phyloP scores from a whole-genome alignment of 2,329 filamentous ascomycete genomes.

The Dactylellina sp. region DNA sequence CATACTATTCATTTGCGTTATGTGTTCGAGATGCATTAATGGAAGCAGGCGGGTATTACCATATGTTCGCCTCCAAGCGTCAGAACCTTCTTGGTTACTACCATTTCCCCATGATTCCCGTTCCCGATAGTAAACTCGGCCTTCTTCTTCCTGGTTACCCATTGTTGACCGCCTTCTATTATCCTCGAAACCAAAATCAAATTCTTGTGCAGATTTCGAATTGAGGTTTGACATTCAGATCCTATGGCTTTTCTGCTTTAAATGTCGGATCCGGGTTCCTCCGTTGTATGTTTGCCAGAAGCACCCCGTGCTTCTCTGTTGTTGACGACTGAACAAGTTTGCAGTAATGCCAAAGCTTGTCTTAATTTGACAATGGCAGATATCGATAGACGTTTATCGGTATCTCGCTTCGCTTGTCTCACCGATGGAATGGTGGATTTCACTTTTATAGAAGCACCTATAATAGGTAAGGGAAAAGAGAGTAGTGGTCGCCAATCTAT shows the following conservation, averaged over 20 bases:
- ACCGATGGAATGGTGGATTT: conserved; percentile 46
- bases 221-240: conserved; percentile 54
- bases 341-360: conserved; percentile 28
- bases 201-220: conserved; percentile 44
- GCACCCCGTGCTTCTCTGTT: conserved; percentile 7
- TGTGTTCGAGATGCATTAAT: not conserved
- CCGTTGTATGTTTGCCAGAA: conserved; percentile 9
- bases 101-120: conserved; percentile 51
- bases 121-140: conserved; percentile 47
- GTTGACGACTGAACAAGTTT: conserved; percentile 34
- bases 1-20: not conserved
- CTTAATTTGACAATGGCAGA: conserved; percentile 23
- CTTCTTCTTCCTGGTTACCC: conserved; percentile 51
- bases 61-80: conserved; percentile 51
- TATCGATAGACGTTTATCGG: conserved; percentile 49
- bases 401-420: conserved; percentile 54
- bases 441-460: conserved; percentile 34
- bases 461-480: conserved; percentile 52
- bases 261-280: conserved; percentile 34
- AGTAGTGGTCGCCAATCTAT: conserved; percentile 57
- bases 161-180: conserved; percentile 50
- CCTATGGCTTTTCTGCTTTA: conserved; percentile 4
- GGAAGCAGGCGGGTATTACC: conserved; percentile 13
- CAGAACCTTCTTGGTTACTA: conserved; percentile 42
- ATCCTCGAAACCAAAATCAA: conserved; percentile 55